Base-by-base conservation (phyloP, 176 grass and related monocot genomes). In the Oropetium thomaeum region DNA sequence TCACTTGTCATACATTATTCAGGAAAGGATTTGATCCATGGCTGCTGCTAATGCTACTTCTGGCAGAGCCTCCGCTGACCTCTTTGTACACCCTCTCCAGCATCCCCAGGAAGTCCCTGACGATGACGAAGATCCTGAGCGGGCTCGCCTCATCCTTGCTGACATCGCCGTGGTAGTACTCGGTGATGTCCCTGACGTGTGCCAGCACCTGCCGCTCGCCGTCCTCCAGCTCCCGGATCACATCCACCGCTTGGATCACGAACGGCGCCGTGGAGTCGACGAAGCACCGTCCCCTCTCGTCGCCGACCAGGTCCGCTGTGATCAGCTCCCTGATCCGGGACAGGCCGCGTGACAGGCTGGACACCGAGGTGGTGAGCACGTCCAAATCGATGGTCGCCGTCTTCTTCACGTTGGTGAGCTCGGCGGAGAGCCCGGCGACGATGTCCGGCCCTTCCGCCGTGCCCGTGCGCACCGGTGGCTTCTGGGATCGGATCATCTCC, bases 121-220 rank as follows among this genome's bases (percentile, higher is more conserved):
- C 96, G 51, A 98, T 94, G 37, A 98, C 91, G 55, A 98, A 98
- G 69, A 98, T 94, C 75, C 86, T 58, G 23, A 94, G 89, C n/a
- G 91, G 95, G 76, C 88, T 92, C 1, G 79, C 69, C 62, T 98
- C 96, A 34, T 98, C 96, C 80, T 61, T 98, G 66, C 86, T 84
- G 15, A 89, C 79, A 81, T 94, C 87, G 32, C 96, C 96, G 82
- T 98, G 96, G 79, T 98, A 98, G 51, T 98, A 98, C 82, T 98
- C 96, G 15, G 91, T 88, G 69, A 94, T 92, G 28, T 92, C 87
- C 79, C 89, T 83, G 34, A 98, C 96, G 69, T 94, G 96, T 49
- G 79, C 63, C 58, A 98, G 80, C 5, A 94, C 96, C 5, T 41
- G 75, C 2, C 79, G 75, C 81, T 98, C 86, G 34, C 79, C 78